Percentiles rank a stretch among this genome's conserved stretches.
Conservation (phyloP, 768 basidiomycete genomes). For the Collybia sp. region DNA sequence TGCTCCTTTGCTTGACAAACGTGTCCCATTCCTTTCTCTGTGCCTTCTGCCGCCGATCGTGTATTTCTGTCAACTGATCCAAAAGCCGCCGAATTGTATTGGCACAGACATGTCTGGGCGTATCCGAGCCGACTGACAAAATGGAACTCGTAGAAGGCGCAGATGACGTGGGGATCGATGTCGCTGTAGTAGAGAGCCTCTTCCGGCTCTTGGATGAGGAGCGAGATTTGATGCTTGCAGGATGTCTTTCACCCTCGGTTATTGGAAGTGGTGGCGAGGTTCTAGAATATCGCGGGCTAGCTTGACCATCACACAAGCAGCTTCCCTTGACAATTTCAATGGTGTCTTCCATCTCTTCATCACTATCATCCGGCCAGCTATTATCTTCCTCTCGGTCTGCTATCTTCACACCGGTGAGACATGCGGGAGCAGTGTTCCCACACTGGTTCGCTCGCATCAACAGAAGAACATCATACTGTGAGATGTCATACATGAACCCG, state of each 20-base stretch:
- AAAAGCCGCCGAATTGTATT: constrained; percentile 73
- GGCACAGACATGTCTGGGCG: constrained; percentile 71
- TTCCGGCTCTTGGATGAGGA: constrained; percentile 48
- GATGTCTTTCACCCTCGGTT: constrained; percentile 14
- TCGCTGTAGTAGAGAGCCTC: constrained; percentile 34
- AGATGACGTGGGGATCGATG: constrained; percentile 14
- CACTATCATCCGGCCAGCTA: constrained; percentile 66
- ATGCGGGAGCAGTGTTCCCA: constrained; percentile 74
- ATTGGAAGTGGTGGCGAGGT: neutral
- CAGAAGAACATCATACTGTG: constrained; percentile 75
- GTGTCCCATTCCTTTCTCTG: constrained; percentile 84
- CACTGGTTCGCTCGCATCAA: constrained; percentile 71
- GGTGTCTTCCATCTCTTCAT: constrained; percentile 24
- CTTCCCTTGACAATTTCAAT: constrained; percentile 43
- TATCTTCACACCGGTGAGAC: constrained; percentile 83
- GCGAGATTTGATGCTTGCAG: constrained; percentile 36
- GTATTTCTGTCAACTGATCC: constrained; percentile 71
- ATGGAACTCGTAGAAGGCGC: constrained; percentile 42
- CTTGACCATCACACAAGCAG: constrained; percentile 39
- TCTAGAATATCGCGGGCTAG: constrained; percentile 7
- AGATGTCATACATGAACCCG: constrained; percentile 88
- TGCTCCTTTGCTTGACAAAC: constrained; percentile 71
- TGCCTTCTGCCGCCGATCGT: constrained; percentile 69
- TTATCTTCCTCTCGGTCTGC: constrained; percentile 79
- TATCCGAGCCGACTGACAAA: constrained; percentile 54